phyloP scores from a whole-genome alignment of 1,284 basidiomycete species.

The Cryptococcus sp. region DNA sequence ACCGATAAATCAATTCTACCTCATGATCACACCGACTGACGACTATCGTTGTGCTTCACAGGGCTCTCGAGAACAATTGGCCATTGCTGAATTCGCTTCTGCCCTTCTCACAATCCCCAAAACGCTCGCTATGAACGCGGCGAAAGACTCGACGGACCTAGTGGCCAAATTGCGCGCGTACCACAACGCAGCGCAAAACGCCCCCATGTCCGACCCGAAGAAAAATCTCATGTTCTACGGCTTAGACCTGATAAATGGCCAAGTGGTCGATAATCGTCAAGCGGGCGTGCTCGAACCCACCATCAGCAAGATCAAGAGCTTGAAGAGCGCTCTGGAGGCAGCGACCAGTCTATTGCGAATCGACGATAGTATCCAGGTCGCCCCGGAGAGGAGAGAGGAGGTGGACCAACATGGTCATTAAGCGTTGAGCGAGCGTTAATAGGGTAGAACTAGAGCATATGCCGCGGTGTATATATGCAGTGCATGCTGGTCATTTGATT shows the following conservation, averaged over 20 bases:
- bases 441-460: not conserved
- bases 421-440: slow-evolving; percentile 5
- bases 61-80: slow-evolving; percentile 97
- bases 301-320: slow-evolving; percentile 91
- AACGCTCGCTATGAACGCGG: slow-evolving; percentile 95
- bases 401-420: slow-evolving; percentile 65
- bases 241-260: slow-evolving; percentile 89
- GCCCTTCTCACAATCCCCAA: slow-evolving; percentile 95
- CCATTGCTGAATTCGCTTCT: slow-evolving; percentile 95
- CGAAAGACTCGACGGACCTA: slow-evolving; percentile 96
- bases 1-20: too few relatives aligned
- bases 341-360: slow-evolving; percentile 93
- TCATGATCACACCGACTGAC: slow-evolving; percentile 4
- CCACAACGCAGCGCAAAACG: slow-evolving; percentile 95
- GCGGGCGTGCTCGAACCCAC: slow-evolving; percentile 96
- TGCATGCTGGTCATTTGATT: not conserved
- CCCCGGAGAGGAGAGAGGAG: slow-evolving; percentile 70
- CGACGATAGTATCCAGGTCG: slow-evolving; percentile 66
- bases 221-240: slow-evolving; percentile 93
- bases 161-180: slow-evolving; percentile 96
- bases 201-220: slow-evolving; percentile 87
- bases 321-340: slow-evolving; percentile 96
- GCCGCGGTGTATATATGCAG: not conserved
- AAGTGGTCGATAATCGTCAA: slow-evolving; percentile 90
- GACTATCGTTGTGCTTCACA: slow-evolving; percentile 45